A percentile compares a stretch with the other conserved stretches of the same genome.
Conservation (phyloP, 768 basidiomycete species). For the Wakefieldia striispora region DNA sequence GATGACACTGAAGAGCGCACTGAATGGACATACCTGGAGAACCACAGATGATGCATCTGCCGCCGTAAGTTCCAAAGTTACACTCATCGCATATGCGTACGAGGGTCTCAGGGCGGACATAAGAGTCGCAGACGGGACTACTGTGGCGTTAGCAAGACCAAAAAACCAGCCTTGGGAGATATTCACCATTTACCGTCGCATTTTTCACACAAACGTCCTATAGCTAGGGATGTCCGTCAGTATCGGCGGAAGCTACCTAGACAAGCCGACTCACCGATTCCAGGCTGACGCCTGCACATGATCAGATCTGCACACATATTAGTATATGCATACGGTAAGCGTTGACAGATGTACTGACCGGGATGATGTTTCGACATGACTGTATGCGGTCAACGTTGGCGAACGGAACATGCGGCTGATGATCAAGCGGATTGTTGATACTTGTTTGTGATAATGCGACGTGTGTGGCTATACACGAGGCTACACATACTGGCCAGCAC, state of each 20-base stretch:
- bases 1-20: neutral
- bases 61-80: conserved; percentile 98
- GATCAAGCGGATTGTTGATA: conserved; percentile 12
- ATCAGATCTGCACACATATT: conserved; percentile 71
- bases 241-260: neutral
- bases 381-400: conserved; percentile 13
- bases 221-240: conserved; percentile 53
- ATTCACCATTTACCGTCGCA: conserved; percentile 98
- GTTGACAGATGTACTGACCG: conserved; percentile 39
- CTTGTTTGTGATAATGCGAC: conserved; percentile 1
- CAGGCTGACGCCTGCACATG: conserved; percentile 97
- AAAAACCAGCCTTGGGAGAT: neutral
- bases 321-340: neutral
- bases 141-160: neutral
- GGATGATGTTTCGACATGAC: conserved; percentile 91
- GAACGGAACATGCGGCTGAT: neutral
- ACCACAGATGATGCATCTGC: conserved; percentile 96
- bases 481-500: neutral
- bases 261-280: conserved; percentile 68
- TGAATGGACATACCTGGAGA: conserved; percentile 67
- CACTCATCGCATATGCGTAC: conserved; percentile 99
- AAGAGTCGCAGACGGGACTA: conserved; percentile 98
- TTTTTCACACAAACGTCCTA: conserved; percentile 97
- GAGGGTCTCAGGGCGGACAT: conserved; percentile 96
- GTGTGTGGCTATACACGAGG: no score